Evolutionary conservation across 1,139 yeast genomes (phyloP), one percentile per base, ranked within the genome.

Genomic region (Blastobotrys capitulatus): DNA sequence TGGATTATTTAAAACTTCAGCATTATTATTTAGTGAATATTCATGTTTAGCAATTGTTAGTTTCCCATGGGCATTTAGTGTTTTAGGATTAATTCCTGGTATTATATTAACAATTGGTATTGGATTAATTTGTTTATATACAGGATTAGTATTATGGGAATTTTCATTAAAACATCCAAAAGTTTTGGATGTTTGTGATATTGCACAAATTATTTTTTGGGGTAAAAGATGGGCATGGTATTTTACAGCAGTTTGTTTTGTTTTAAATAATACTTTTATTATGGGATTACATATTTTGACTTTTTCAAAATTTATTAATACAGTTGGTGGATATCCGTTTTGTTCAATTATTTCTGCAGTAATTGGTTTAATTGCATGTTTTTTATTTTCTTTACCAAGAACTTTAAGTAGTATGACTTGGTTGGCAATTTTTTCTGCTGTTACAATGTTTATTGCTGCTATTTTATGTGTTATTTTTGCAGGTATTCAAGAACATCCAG

Each of bases 11-110:
- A 75, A 72, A 55, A 78, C 83, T 0, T 79, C 83, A 0, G 82
- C 81, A 6, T 68, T 80, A 39, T 65, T 80, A 47, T 77, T 79
- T 53, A 76, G 82, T 4, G 84, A 80, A 61, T 80, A 80, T 62
- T 78, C 79, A 36, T 79, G 83, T 57, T 68, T 80, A 53, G 84
- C 84, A 10, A 78, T 79, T 52, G 73, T 80, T 78, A 77, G 82
- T 18, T 80, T 80, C 60, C 85, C 85, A 0, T 78, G 83, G 83
- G 76, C 83, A 6, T 80, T 76, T 58, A 76, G 82, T 1, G 79
- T 79, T 2, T 65, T 80, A 31, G 84, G 85, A 0, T 63, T 79
- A 22, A 75, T 79, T 1, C 82, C 83, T 1, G 85, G 84, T 0
- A 64, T 79, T 20, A 76, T 80, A 34, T 61, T 79, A 47, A 80